phyloP scores from a whole-genome alignment of 257 asterid species.

The Solanum neorickii region DNA sequence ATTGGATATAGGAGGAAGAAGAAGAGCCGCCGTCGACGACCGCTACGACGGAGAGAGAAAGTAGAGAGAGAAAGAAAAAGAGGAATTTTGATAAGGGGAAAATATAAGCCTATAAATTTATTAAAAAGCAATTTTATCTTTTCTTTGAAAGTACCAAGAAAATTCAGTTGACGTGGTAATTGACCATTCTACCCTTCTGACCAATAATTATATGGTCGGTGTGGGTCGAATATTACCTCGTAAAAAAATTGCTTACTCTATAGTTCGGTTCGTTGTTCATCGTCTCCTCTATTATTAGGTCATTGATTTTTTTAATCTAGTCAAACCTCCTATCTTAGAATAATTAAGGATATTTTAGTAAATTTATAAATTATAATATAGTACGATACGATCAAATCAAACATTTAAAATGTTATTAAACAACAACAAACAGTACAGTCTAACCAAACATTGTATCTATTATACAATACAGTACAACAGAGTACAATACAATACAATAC shows the following conservation, averaged over 20 bases:
- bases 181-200: background rate
- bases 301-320: no score
- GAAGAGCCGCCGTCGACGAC: background rate
- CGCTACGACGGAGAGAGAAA: background rate
- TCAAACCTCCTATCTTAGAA: no score
- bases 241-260: no score
- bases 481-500: no score
- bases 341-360: no score
- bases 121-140: background rate
- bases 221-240: background rate
- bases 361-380: no score
- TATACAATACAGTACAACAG: no score
- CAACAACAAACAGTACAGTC: rapidly evolving
- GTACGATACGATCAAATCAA: no score
- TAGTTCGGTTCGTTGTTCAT: no score
- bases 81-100: background rate
- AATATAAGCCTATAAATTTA: background rate
- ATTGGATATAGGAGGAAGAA: background rate
- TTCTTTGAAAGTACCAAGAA: background rate
- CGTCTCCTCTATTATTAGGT: no score
- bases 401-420: no score
- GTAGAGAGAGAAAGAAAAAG: background rate
- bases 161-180: background rate
- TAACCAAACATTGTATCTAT: no score
- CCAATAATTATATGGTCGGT: background rate